A percentile compares a stretch with the other conserved stretches of the same genome.
Conservation (phyloP, 495 filamentous ascomycete species). For the Xylaria curta region DNA sequence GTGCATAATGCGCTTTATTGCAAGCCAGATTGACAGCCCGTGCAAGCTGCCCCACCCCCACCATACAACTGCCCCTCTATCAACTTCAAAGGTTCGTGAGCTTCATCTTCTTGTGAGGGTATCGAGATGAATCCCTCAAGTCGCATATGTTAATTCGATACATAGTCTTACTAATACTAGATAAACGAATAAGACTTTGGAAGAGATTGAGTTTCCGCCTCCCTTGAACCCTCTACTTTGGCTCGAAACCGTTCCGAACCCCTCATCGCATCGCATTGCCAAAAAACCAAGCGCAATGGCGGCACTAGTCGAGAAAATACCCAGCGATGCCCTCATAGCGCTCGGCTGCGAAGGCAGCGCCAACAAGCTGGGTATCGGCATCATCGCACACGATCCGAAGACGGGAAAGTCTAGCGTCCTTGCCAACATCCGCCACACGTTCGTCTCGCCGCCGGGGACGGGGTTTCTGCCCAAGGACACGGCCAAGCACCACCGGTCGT, state of each 20-base stretch:
- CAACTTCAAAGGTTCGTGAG: slow-evolving; percentile 1
- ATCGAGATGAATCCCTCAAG: not conserved
- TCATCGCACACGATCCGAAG: slow-evolving; percentile 78
- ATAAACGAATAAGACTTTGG: not conserved
- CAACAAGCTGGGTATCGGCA: slow-evolving; percentile 95
- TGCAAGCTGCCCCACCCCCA: slow-evolving; percentile 24
- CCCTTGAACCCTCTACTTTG: not conserved
- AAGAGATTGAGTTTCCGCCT: not conserved
- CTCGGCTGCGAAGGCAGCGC: slow-evolving; percentile 96
- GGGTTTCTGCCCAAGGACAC: slow-evolving; percentile 98
- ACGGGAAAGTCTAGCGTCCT: slow-evolving; percentile 74
- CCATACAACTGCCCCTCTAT: slow-evolving; percentile 23
- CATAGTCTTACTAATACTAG: not conserved
- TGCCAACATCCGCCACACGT: slow-evolving; percentile 94
- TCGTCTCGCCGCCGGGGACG: slow-evolving; percentile 86
- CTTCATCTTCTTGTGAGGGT: not conserved
- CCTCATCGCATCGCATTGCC: not conserved
- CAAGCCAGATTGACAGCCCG: not conserved
- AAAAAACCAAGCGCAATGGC: slow-evolving; percentile 17
- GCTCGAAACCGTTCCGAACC: not conserved
- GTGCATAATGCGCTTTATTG: slow-evolving; percentile 20
- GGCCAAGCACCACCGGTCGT: slow-evolving; percentile 85
- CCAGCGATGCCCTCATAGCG: slow-evolving; percentile 61
- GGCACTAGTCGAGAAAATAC: slow-evolving; percentile 17
- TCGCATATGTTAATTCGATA: not conserved